phyloP scores from a whole-genome alignment of 257 asterid species.

The Ehretia macrophylla region DNA sequence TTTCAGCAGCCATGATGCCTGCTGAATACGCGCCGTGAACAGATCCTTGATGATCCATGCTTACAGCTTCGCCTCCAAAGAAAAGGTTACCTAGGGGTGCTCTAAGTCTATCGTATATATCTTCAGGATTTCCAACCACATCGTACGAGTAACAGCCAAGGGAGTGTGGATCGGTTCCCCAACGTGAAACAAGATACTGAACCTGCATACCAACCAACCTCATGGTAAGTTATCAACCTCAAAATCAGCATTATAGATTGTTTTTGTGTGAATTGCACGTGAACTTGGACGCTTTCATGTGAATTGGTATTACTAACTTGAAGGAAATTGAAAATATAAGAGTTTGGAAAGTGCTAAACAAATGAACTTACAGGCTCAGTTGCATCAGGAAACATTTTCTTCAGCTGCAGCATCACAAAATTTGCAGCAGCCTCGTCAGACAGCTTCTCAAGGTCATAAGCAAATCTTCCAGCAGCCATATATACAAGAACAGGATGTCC shows the following conservation, averaged over 20 bases:
- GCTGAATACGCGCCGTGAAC: constrained; percentile 99
- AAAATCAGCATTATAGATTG: neutral
- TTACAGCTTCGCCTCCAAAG: constrained; percentile 97
- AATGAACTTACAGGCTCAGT: constrained; percentile 67
- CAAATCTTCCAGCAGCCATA: constrained; percentile 97
- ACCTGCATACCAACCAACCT: constrained; percentile 34
- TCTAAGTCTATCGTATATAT: constrained; percentile 79
- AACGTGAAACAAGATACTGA: constrained; percentile 73
- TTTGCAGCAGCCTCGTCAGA: constrained; percentile 68
- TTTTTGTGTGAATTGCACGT: neutral
- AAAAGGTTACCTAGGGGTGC: constrained; percentile 80
- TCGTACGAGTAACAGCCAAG: constrained; percentile 93
- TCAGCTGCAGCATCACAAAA: constrained; percentile 79
- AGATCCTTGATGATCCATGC: constrained; percentile 94
- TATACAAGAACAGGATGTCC: constrained; percentile 88
- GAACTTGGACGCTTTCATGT: no score
- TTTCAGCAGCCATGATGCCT: constrained; percentile 85
- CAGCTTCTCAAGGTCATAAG: constrained; percentile 85
- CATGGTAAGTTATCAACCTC: neutral
- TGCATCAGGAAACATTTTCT: constrained; percentile 83
- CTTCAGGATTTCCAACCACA: constrained; percentile 82
- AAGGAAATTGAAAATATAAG: no score
- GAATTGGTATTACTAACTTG: no score
- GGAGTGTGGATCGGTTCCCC: constrained; percentile 88
- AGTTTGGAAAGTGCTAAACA: neutral